phyloP scores from a whole-genome alignment of 768 basidiomycete species.

The Cantharellus cinnabarinus region DNA sequence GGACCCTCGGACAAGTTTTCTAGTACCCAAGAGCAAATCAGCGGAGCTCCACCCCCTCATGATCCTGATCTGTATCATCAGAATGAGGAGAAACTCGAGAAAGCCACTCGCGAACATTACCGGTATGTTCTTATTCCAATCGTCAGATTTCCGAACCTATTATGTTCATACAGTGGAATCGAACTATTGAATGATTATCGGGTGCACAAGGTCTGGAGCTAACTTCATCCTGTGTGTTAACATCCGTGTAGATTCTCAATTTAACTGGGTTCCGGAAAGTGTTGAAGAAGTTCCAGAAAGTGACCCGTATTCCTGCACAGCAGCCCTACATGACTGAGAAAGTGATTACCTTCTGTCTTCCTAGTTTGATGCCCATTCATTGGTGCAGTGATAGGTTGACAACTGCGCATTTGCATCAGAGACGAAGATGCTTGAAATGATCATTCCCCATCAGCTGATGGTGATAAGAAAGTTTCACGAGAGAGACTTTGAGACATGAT shows the following conservation, averaged over 20 bases:
- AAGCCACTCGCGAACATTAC: slow-evolving; percentile 70
- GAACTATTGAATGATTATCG: slow-evolving; percentile 81
- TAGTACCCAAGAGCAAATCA: too few relatives aligned
- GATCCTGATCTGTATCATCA: slow-evolving; percentile 64
- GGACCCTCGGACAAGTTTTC: too few relatives aligned
- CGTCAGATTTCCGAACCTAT: not conserved
- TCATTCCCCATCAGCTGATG: slow-evolving; percentile 31
- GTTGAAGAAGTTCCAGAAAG: slow-evolving; percentile 70
- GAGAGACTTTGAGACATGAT: slow-evolving; percentile 37
- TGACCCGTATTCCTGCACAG: slow-evolving; percentile 51
- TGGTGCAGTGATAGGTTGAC: slow-evolving; percentile 2
- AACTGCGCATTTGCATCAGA: slow-evolving; percentile 3
- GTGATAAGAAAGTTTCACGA: slow-evolving; percentile 62
- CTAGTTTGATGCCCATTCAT: not conserved
- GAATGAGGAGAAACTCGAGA: slow-evolving; percentile 72
- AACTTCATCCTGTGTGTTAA: not conserved
- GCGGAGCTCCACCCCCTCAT: slow-evolving; percentile 28
- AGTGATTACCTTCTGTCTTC: slow-evolving; percentile 21
- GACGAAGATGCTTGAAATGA: slow-evolving; percentile 32
- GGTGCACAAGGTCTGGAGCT: slow-evolving; percentile 21
- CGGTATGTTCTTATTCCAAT: slow-evolving; percentile 22
- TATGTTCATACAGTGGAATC: slow-evolving; percentile 30
- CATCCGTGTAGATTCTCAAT: slow-evolving; percentile 55
- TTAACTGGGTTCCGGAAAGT: slow-evolving; percentile 76
- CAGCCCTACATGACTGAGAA: slow-evolving; percentile 66